Base-by-base conservation (phyloP, 2,329 filamentous ascomycete species). In the Pezicula carpinea region DNA sequence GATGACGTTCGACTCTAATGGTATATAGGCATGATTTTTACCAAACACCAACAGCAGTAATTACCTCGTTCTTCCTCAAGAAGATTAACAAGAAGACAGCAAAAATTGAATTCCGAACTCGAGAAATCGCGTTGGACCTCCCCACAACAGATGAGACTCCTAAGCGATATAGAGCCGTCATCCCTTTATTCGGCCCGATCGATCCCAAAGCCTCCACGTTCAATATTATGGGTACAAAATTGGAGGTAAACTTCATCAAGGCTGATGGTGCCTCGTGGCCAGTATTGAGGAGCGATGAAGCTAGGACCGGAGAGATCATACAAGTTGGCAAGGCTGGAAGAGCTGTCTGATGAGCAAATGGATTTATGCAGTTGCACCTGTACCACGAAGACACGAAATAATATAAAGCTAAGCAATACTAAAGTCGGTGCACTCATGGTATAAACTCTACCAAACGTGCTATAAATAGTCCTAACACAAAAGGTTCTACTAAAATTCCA, bases 61-160 rank as follows among this genome's bases (percentile, higher is more conserved):
- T 95, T 56, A 91, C 87, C 2, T 93, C 88, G 7, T 85, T 96
- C 57, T 99, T 95, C 71, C 77, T 97, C 46, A 99, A 97, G 75
- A 97, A 97, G 73, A 96, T 99, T 60, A 82, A 91, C 70, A 95
- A 92, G 69, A 78, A 84, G 19, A 78, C 72, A 21, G 87, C 89
- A 43, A 85, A 79, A 55, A 77, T 97, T 39, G 73, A 77, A 19
- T 92, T 97, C 64, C 66, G 73, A 31, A 61, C 77, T 3, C 69
- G 76, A 40, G 72, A 79, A 39, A 69, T 97, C 43, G 75, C 77
- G 10, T 77, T 99, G 36, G 89, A 99, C 64, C 77, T 99, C 33
- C 82, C 80, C n/a, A 99, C 93, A 7, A 80, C 79, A 26, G 92
- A 96, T 63, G 75, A 81, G 49, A 21, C 70, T 19, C 76, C 77